Conservation (phyloP, 345 rosid genomes). For the Brassica rapa region DNA sequence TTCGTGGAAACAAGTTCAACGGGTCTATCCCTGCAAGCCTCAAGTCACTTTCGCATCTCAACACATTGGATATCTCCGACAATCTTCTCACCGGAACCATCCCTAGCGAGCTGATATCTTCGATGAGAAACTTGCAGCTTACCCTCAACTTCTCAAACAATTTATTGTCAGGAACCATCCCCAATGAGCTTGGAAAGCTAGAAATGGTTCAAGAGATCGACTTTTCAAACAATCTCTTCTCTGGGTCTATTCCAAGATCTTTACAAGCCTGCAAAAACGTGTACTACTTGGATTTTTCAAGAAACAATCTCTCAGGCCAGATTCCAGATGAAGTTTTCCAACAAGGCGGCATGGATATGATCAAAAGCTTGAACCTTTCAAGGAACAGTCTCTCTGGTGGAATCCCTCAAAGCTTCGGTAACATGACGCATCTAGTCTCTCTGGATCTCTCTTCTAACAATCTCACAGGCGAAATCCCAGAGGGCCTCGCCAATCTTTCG, state of each 20-base stretch:
- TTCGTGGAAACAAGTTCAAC: slow-evolving; percentile 61
- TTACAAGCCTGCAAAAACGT: slow-evolving; percentile 67
- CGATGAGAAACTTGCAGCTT: slow-evolving; percentile 55
- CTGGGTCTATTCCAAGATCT: slow-evolving; percentile 64
- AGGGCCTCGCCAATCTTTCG: slow-evolving; percentile 55
- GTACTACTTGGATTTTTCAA: slow-evolving; percentile 68
- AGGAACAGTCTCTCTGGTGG: slow-evolving; percentile 59
- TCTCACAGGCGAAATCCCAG: slow-evolving; percentile 65
- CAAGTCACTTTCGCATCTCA: slow-evolving; percentile 46
- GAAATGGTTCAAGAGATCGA: slow-evolving; percentile 76
- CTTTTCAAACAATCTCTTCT: slow-evolving; percentile 65
- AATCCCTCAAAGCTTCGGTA: slow-evolving; percentile 52
- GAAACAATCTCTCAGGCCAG: slow-evolving; percentile 62
- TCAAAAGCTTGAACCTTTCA: slow-evolving; percentile 65
- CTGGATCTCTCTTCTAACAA: slow-evolving; percentile 72
- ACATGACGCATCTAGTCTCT: slow-evolving; percentile 52
- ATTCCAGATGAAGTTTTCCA: slow-evolving; percentile 50
- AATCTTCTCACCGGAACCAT: slow-evolving; percentile 67
- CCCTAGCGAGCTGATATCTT: slow-evolving; percentile 48
- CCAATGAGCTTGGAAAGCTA: slow-evolving; percentile 70
- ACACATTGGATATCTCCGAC: slow-evolving; percentile 66
- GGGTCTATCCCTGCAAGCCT: slow-evolving; percentile 74
- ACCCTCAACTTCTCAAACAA: slow-evolving; percentile 74
- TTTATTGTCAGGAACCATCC: slow-evolving; percentile 57
- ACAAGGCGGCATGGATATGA: slow-evolving; percentile 40